These are phyloP conservation scores for Phytophthora europaea DNA, from an alignment of 352 stramenopile species.

Conservation along the genomic window DNA sequence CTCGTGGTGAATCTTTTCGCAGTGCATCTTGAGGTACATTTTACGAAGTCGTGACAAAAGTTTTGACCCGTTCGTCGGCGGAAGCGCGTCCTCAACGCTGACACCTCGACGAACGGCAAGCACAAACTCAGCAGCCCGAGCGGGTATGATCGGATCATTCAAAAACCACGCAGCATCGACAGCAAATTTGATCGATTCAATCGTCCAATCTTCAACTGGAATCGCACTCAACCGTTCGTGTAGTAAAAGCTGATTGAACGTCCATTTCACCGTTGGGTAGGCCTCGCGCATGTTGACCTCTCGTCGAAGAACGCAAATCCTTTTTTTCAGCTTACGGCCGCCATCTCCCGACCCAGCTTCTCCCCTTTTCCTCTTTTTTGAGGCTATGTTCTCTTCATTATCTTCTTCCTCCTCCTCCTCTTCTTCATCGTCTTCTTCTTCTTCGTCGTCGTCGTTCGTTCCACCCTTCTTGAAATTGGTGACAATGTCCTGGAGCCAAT, in stretches of 20 bases:
- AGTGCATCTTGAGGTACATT: constrained; percentile 28
- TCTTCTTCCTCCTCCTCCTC: constrained; percentile 53
- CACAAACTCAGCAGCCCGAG: constrained; percentile 16
- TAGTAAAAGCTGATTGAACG: constrained; percentile 33
- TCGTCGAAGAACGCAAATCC: background rate
- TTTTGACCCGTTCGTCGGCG: constrained; percentile 5
- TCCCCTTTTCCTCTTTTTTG: constrained; percentile 23
- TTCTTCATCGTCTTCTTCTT: constrained; percentile 24
- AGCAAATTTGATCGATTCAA: background rate
- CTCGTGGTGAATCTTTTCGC: constrained; percentile 24
- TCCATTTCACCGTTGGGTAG: constrained; percentile 32
- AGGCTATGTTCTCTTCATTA: constrained; percentile 1
- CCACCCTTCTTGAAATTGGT: constrained; percentile 16
- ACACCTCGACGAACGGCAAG: constrained; percentile 20
- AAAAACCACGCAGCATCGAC: background rate
- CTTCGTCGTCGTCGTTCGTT: constrained; percentile 7
- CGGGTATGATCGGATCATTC: background rate
- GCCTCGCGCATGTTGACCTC: constrained; percentile 7
- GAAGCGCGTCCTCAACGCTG: constrained; percentile 19
- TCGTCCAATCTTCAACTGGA: constrained; percentile 27
- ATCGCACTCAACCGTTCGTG: constrained; percentile 25
- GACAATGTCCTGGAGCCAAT: constrained; percentile 26
- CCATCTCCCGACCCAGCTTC: background rate
- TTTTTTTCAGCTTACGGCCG: background rate
- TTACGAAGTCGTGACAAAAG: constrained; percentile 17